Evolutionary conservation across 371 early-diverging fungal genomes (phyloP), one percentile per base, ranked within the genome.

Genomic region (Mortierella sp.): DNA sequence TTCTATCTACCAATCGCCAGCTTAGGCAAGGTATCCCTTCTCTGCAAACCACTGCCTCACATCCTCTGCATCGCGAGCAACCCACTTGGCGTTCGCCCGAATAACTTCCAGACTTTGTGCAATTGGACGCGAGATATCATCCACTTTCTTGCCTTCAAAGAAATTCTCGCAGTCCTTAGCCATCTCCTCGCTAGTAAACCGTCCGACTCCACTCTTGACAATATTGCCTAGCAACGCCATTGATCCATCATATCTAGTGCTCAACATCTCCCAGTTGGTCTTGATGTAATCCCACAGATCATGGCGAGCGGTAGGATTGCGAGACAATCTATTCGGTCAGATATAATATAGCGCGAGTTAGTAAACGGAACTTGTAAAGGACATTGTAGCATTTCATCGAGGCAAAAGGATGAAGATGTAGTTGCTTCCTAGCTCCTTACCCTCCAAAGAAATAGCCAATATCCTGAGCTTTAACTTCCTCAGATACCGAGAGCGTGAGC

Each of bases 81-180:
- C 85, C 96, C 97, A 97, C 65, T 88, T 88, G 29, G 95, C 90
- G 71, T 90, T 92, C 51, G 90, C 85, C 17, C 90, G 85, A 61
- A 96, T 89, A 47, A 85, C 87, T 86, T 98, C 99, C 34, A 97
- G 78, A 51, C 92, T 89, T 87, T 98, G 99, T 42, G 94, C 88
- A 42, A 97, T 68, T 26, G 92, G 87, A 43, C 96, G 89, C 47
- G 84, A 88, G 77, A 93, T 89, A 68, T 91, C 89, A 72, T 87
- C 86, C 34, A 91, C 91, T 64, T 95, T 88, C 84, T 92, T 91
- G 60, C 83, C 88, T 37, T 88, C 86, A 85, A 96, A 95, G 85
- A 94, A 95, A 3, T 66, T 71, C 76, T 93, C 92, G 29, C 93
- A 86, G 60, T 95, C 93, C n/a, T 83, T 82, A 68, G 92, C 89